Evolutionary conservation across 2,329 filamentous ascomycete genomes (phyloP), one percentile per base, ranked within the genome.

Genomic region (Paecilomyces sp.): DNA sequence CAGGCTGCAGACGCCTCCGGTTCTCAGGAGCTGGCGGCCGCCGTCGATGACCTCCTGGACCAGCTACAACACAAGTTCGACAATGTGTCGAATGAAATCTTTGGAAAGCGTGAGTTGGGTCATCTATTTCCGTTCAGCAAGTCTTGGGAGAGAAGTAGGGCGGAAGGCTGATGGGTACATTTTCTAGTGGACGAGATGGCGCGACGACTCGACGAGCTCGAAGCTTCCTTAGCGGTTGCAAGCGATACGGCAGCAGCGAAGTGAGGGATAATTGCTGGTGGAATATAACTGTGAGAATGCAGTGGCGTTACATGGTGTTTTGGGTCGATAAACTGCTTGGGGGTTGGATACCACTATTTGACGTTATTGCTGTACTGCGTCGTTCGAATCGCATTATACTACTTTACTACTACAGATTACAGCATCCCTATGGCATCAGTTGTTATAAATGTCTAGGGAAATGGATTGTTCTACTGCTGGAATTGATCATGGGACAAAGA

Each of bases 171-270:
- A 47, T 47, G 15, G n/a, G 6, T 22, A 22, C n/a, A 8, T 22
- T 18, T 47, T 22, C 28, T 62, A 96, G 92, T 97, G 89, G 92
- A 96, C 70, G 92, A 96, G 64, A 96, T 97, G 92, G 89, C 90
- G 13, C 83, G 88, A 62, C 85, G 92, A 28, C 78, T 97, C 24
- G 92, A 97, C 71, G 91, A 87, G 60, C 82, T 97, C 11, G 92
- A 95, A 73, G 81, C 88, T 25, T 87, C 88, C 13, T 80, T 95
- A 53, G 81, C 85, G 67, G 81, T 83, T 47, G 82, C 79, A 60
- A 85, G 66, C 64, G 76, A 70, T 58, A 62, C 69, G 56, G 62
- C 67, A 30, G 64, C 58, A 74, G 80, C 60, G 11, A 64, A 15
- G n/a, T 58, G 57, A 58, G 57, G 34, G 64, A 65, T 30, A 59